Evolutionary conservation across 2,329 filamentous ascomycete species (phyloP).

Genomic region (Cladosporium halotolerans): DNA sequence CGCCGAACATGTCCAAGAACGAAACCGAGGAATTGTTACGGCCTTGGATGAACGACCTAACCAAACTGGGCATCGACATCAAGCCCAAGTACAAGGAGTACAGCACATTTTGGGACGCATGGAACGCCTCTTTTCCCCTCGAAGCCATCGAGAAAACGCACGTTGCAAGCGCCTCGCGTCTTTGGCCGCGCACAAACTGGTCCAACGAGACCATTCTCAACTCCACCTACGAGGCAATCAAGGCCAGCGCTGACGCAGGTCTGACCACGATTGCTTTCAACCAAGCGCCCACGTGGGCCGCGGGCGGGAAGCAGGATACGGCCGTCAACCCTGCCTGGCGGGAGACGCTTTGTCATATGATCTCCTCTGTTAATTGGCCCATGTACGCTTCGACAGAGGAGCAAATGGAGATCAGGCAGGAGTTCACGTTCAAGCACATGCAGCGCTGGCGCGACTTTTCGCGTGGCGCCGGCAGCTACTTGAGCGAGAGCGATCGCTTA

Average conservation of each 20-base stretch:
- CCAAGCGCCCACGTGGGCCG: not conserved
- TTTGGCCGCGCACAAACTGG: conserved; percentile 11
- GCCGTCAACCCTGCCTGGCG: conserved; percentile 6
- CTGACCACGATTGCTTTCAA: conserved; percentile 7
- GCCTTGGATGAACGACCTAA: conserved; percentile 11
- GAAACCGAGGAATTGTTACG: conserved; percentile 18
- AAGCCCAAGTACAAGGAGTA: conserved; percentile 1
- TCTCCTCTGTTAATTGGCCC: not conserved
- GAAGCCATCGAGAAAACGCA: conserved; percentile 6
- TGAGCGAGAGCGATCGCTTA: no score
- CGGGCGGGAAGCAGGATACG: conserved; percentile 1
- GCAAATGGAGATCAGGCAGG: no score
- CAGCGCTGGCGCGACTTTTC: no score
- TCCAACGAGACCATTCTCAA: conserved; percentile 9
- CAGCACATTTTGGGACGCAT: conserved; percentile 10
- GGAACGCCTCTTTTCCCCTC: conserved; percentile 14
- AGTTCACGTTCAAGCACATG: no score
- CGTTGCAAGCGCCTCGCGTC: conserved; percentile 11
- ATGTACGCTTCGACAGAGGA: not conserved
- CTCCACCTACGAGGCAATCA: conserved; percentile 4
- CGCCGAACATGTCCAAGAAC: conserved; percentile 16
- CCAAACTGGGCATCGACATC: not conserved
- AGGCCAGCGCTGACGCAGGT: conserved; percentile 4
- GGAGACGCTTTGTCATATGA: not conserved
- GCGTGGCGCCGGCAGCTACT: no score